Base-by-base conservation (phyloP, 805 yeast species). In the Candida golubevii region DNA sequence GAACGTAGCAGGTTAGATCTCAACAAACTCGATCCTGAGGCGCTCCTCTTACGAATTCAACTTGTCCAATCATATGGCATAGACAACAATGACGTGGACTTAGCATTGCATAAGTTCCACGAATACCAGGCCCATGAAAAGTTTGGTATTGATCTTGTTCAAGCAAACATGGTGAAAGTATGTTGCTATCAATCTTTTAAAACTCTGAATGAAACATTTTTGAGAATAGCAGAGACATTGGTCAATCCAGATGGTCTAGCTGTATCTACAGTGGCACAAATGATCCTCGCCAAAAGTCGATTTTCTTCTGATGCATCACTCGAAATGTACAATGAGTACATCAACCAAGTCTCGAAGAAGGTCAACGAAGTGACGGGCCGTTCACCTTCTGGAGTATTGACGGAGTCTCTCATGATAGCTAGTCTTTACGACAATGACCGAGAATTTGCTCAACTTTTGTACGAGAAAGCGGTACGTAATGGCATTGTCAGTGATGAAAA, bases 401-500 rank as follows among this genome's bases (percentile, higher is more conserved):
- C 78, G 1, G 80, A 79, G 49, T 60, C 79, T 2, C 54, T 79
- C 33, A 59, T 79, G 27, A 48, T 75, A 12, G 70, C 74, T 0
- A 66, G 58, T 43, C 56, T 80, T 32, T 66, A 68, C 15, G 65
- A 68, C 33, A 62, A 67, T 35, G 83, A 80, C 55, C 60, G 82
- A 35, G 79, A 75, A 47, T 78, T 80, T 59, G 82, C 83, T 0
- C 63, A 68, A 42, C 70, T 77, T 35, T 56, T 78, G 10, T 65
- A 69, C 47, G 80, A 78, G 35, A 77, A 75, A 50, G 75, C 79
- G 0, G 53, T 66, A 0, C 63, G 60, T 32, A 71, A 68, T 42
- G 63, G 48, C 6, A 46, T 63, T 10, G 34, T 78, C 2, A 52
- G 53, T 12, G 71, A 75, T 30, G 76, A 71, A 27, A 51, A 54